Percentiles rank a stretch among this genome's conserved stretches.
phyloP scores from a whole-genome alignment of 768 basidiomycete species.

The Royoungia palumana region DNA sequence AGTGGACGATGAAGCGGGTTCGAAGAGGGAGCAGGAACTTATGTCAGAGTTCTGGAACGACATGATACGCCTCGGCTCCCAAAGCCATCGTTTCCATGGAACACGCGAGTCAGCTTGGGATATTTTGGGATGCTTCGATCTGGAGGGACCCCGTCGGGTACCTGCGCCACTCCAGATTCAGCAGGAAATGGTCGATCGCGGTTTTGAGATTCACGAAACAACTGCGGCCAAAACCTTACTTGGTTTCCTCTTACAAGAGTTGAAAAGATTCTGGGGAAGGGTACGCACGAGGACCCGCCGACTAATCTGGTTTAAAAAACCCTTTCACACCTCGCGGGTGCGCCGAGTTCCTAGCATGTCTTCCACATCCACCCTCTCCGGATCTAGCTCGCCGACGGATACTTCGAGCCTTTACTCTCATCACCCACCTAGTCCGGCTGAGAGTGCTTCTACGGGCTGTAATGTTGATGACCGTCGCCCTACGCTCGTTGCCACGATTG shows the following conservation, averaged over 20 bases:
- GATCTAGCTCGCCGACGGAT: neutral
- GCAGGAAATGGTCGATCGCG: conserved; percentile 16
- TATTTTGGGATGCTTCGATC: conserved; percentile 6
- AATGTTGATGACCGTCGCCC: neutral
- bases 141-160: neutral
- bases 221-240: conserved; percentile 15
- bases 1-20: neutral
- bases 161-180: conserved; percentile 11
- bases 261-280: conserved; percentile 8
- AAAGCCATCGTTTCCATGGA: conserved; percentile 5
- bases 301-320: neutral
- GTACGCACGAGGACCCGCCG: neutral
- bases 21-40: conserved; percentile 12
- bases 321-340: no score
- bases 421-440: neutral
- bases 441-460: conserved; percentile 5
- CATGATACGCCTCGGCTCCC: conserved; percentile 16
- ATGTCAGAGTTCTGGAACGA: conserved; percentile 9
- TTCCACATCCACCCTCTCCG: neutral
- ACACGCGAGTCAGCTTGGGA: conserved; percentile 13
- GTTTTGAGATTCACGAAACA: conserved; percentile 8
- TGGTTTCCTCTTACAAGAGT: conserved; percentile 2
- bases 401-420: neutral
- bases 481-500: conserved; percentile 1
- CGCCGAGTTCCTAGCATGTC: neutral